Evolutionary conservation across 495 filamentous ascomycete species (phyloP), one percentile per base, ranked within the genome.

Genomic region (Aspergillus steynii): DNA sequence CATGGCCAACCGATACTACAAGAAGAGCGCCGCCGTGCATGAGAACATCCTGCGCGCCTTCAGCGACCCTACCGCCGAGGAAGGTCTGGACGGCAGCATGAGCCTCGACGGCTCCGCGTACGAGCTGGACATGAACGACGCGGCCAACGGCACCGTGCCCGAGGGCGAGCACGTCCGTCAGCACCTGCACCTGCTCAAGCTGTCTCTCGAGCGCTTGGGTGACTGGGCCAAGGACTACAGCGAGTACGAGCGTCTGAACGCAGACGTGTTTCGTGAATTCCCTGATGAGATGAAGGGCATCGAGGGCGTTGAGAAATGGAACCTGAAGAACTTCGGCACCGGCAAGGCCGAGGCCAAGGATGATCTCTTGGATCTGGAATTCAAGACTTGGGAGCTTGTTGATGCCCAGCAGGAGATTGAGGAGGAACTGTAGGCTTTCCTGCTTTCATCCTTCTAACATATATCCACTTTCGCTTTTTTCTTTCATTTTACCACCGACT

Each of bases 241-340:
- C 14, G 76, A 78, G 61, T 78, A 74, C 34, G 61, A 74, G 56
- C 60, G 62, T 8, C 20, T 68, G 25, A 63, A 65, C 15, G 62
- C 51, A 2, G 62, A 65, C 32, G n/a, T 68, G 28, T 66, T 70
- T 54, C 32, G 47, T 8, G 65, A 68, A 58, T 78, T 70, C 59
- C 46, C 34, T 0, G 52, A 63, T 3, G 69, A 73, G 2, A 49
- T 78, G 31, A 50, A 66, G 14, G 73, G 70, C 1, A 55, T 76
- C 3, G 71, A 72, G 48, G 69, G 75, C n/a, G 68, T 78, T 53
- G 74, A 78, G 62, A 73, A 73, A 65, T 78, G 75, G 75, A 64
- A 74, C 50, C 52, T 73, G 53, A 77, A 78, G 71, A 55, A 49
- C 27, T 78, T 74, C 58, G 75, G 75, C 1, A 51, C 56, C 2